Evolutionary conservation across 1,284 basidiomycete species (phyloP), one percentile per base, ranked within the genome.

Genomic region (Mrakiaceae sp.): DNA sequence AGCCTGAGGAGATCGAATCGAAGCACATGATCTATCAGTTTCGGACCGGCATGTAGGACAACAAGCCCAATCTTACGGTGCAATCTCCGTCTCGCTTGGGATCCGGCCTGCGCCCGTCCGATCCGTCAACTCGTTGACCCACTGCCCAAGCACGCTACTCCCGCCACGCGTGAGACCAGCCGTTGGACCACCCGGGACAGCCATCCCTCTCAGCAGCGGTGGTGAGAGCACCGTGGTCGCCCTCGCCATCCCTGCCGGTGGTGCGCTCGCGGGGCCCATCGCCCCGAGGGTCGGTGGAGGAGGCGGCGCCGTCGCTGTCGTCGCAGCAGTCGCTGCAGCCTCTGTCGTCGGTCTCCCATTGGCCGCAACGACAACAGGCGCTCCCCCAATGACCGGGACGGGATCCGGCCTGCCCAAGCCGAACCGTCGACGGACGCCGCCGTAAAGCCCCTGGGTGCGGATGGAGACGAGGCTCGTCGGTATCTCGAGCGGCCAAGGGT

Each of bases 121-220:
- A 44, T n/a, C 57, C 4, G 57, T 58, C 57, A 58, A 39, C 46
- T 58, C 44, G 39, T 58, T 27, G 11, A 58, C 57, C 57, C 57
- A 58, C 57, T 58, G 57, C 14, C 43, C 27, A 1, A 58, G 46
- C 5, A 58, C 57, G 10, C 46, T 47, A 16, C 14, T 39, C 5
- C 51, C 51, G 27, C 27, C 27, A 27, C 27, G 27, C 27, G 27
- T 27, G 27, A 27, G 27, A 27, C 27, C 27, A 27, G 27, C 27
- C 27, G 27, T 27, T 27, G 27, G 27, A 27, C 27, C 27, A 27
- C 27, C 27, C 27, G 27, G 27, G 27, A 27, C 27, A 27, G 1
- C 27, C 27, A 27, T 27, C 27, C 27, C 27, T 27, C 27, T 27
- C 27, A 27, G 27, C 27, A 27, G 27, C 27, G 27, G 27, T 27